Conservation (phyloP, 2,329 filamentous ascomycete species). For the Ascochyta fabae region DNA sequence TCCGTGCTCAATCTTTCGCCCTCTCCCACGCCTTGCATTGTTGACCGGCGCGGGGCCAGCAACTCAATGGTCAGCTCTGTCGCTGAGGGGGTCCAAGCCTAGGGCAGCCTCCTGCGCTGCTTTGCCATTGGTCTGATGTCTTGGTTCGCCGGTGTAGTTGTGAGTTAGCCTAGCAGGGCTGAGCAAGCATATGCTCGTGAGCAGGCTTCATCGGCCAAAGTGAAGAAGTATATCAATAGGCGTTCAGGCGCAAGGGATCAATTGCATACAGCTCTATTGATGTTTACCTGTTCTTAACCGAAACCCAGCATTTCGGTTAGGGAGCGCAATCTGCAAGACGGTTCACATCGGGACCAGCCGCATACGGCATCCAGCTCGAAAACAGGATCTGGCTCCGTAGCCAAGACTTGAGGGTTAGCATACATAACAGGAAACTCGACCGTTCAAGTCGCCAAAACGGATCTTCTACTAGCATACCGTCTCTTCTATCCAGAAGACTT, state of each 20-base stretch:
- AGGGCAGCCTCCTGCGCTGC: neutral
- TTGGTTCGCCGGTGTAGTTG: conserved; percentile 7
- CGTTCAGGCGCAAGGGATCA: neutral
- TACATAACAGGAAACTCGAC: conserved; percentile 1
- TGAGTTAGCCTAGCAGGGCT: conserved; percentile 15
- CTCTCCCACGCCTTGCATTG: neutral
- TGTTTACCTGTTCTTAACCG: neutral
- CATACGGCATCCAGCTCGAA: conserved; percentile 15
- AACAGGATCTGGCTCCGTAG: conserved; percentile 11
- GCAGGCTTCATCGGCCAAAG: neutral
- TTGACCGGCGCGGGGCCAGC: conserved; percentile 4
- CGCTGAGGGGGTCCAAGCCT: neutral
- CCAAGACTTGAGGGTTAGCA: conserved; percentile 5
- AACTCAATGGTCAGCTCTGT: neutral
- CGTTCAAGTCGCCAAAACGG: conserved; percentile 6
- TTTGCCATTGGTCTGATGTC: neutral
- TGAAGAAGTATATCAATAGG: neutral
- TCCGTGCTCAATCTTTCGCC: conserved; percentile 3
- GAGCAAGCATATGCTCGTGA: conserved; percentile 13
- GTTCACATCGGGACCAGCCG: conserved; percentile 12
- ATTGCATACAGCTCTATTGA: neutral
- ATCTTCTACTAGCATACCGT: conserved; percentile 7
- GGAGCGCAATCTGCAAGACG: conserved; percentile 6
- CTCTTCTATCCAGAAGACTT: conserved; percentile 14
- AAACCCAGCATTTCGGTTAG: conserved; percentile 1